Percentiles rank a stretch among this genome's conserved stretches.
Evolutionary conservation across 2,329 filamentous ascomycete genomes (phyloP).

Genomic region (Ophiostoma pallidulum): DNA sequence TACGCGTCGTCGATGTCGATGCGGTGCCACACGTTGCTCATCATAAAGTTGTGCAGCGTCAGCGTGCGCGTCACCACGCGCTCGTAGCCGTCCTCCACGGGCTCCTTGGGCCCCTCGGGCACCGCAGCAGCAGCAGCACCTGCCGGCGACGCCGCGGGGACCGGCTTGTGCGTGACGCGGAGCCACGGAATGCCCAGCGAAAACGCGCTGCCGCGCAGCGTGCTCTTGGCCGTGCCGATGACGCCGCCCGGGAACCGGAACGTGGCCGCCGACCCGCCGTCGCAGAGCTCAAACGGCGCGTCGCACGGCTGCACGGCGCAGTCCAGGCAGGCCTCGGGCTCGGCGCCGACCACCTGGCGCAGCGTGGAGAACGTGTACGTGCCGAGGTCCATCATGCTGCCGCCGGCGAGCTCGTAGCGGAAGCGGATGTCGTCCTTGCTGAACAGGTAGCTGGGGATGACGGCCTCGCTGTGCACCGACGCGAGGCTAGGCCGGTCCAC

Average conservation of each 20-base stretch:
- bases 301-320: conserved; percentile 23
- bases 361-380: conserved; percentile 28
- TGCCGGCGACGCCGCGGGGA: conserved; percentile 1
- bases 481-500: conserved; percentile 30
- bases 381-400: conserved; percentile 29
- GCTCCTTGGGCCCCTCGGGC: background rate
- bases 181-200: background rate
- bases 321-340: conserved; percentile 30
- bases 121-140: no score
- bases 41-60: conserved; percentile 22
- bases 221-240: conserved; percentile 22
- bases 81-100: conserved; percentile 8
- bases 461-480: conserved; percentile 24
- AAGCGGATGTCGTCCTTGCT: conserved; percentile 30
- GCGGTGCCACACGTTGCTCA: conserved; percentile 25
- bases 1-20: conserved; percentile 29
- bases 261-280: conserved; percentile 26
- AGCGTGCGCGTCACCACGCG: conserved; percentile 19
- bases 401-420: conserved; percentile 13
- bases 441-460: conserved; percentile 24
- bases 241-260: conserved; percentile 32
- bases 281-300: conserved; percentile 24
- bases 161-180: conserved; percentile 6
- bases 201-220: conserved; percentile 2
- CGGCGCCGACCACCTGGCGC: conserved; percentile 29